Evolutionary conservation across 2,329 filamentous ascomycete species (phyloP), one percentile per base, ranked within the genome.

Genomic region (Colletotrichum liaoningense): DNA sequence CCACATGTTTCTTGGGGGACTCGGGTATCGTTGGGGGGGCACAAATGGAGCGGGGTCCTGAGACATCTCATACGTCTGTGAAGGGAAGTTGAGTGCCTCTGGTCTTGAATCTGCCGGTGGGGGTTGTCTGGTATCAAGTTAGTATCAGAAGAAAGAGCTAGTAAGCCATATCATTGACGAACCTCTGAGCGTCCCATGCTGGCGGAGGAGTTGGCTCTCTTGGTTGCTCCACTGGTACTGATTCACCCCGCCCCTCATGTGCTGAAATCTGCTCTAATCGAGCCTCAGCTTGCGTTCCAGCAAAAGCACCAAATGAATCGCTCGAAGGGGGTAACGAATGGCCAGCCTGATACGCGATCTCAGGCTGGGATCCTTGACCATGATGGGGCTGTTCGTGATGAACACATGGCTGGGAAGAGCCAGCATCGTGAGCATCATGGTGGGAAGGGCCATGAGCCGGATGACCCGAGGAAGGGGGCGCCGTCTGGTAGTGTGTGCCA

Each of bases 1-100:
- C 88, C 93, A 97, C 94, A 98, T 95, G 79, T 95, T 90, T 81
- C 89, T 93, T 0, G 95, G 95, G 22, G 95, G 94, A 79, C 94
- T 94, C 3, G 95, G 94, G 79, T 97, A 97, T 66, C 90, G 88
- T 73, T 86, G 83, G 22, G 95, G 95, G 38, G 95, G 90, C 67
- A 94, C 89, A 83, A 97, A 98, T 11, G 94, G 91, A 42, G 91
- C 83, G 22, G 88, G 87, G 81, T 95, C 93, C 69, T 89, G 89
- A 69, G 93, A 97, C 92, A 98, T 98, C 69, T 90, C 88, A 83
- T 98, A 98, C 68, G 91, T 91, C 69, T 91, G 90, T 59, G 88
- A 88, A 19, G 95, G 94, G 79, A 98, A 93, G 81, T 97, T 94
- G 74, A 90, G 86, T 7, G 95, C 96, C 86, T 98, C 97, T 9